Base-by-base conservation (phyloP, 2,329 filamentous ascomycete species). In the Nothophoma quercina region DNA sequence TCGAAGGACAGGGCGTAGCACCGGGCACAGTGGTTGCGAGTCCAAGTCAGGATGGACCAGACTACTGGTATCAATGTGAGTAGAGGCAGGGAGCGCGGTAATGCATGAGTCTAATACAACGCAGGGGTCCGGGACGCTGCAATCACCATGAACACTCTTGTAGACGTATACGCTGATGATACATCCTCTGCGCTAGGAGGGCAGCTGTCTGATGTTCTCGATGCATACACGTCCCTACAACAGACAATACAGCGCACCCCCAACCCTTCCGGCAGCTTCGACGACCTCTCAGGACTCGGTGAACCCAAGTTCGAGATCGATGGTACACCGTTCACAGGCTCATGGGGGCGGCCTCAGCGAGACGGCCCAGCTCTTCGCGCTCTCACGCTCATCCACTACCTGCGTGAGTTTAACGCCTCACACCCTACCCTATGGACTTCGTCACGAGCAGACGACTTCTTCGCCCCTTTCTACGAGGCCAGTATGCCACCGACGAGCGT, bases 51-150 rank as follows among this genome's bases (percentile, higher is more conserved):
- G 51, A 70, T 3, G 61, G 67, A 15, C 77, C 77, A 9, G 68
- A 79, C 51, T 79, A 79, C 58, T 79, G 71, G 62, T 79, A 73
- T 56, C 76, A 79, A 59, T 79, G 77, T 76, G 39, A 8, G 66
- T 47, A 18, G 4, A 12, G 16, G 2, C 7, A 33, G 16, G 6
- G 3, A 10, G 1, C 2, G 15, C 13, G n/a, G 26, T 2, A 4
- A 12, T 16, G 3, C n/a, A 26, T 9, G n/a, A 9, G 4, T 29
- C 47, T 67, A 22, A 65, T 23, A 23, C 26, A 16, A 29, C 3
- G 18, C 40, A 75, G 73, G 74, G 77, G 71, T 78, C 28, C 72
- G 77, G 49, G 77, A 79, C 57, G 76, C 76, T 29, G 75, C 75
- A 0, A 77, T 78, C 29, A 77, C 76, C 12, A 73, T 75, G 57